Percentiles rank a stretch among this genome's conserved stretches.
phyloP scores from a whole-genome alignment of 768 basidiomycete species.

The Russula abietina region DNA sequence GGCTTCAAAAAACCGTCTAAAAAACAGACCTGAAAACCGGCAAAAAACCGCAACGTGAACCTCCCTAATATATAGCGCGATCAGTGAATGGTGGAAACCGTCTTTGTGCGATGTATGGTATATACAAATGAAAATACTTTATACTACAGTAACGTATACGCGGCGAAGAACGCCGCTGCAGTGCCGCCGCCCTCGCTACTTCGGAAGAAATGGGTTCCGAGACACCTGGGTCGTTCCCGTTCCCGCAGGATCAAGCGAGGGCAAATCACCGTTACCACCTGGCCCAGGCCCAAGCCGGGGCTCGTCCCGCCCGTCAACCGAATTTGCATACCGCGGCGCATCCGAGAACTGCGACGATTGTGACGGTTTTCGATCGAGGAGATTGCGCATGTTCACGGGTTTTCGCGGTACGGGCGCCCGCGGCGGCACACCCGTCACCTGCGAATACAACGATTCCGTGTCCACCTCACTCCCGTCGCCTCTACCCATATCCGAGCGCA shows the following conservation, averaged over 20 bases:
- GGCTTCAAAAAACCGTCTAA: no score
- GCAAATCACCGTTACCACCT: neutral
- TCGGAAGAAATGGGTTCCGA: conserved; percentile 15
- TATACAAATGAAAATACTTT: neutral
- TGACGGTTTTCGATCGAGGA: conserved; percentile 35
- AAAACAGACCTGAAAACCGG: no score
- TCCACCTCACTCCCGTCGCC: conserved; percentile 21
- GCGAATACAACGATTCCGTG: conserved; percentile 62
- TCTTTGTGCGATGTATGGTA: neutral
- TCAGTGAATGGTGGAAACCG: neutral
- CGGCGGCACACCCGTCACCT: conserved; percentile 58
- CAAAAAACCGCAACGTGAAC: no score
- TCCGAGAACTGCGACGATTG: conserved; percentile 36
- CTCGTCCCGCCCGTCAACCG: conserved; percentile 61
- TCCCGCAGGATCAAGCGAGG: neutral
- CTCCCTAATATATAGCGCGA: neutral
- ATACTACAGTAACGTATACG: neutral
- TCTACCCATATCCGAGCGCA: neutral
- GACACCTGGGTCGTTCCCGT: neutral
- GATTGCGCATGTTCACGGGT: conserved; percentile 41
- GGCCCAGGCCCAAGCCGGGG: conserved; percentile 46
- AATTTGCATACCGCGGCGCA: conserved; percentile 40
- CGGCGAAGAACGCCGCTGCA: neutral
- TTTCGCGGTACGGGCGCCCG: conserved; percentile 66
- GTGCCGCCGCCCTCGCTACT: neutral